Evolutionary conservation across 2,329 filamentous ascomycete species (phyloP).

Genomic region (Samsoniella hepiali): DNA sequence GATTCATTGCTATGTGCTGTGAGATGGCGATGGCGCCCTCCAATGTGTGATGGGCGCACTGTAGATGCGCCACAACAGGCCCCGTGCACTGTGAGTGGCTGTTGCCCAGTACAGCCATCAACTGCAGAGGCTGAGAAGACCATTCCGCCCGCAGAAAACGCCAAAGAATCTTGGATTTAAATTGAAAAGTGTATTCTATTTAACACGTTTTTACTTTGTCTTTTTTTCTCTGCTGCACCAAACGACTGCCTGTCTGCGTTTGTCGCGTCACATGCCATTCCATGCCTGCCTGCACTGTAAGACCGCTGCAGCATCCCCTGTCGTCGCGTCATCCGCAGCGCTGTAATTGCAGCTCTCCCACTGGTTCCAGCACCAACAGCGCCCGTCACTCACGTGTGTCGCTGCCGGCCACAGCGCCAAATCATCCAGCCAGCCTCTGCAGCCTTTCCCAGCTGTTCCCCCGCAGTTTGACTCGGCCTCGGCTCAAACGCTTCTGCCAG

Average conservation of each 20-base stretch:
- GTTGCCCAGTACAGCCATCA: too few relatives aligned
- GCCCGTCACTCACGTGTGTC: conserved; percentile 5
- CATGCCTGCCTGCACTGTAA: too few relatives aligned
- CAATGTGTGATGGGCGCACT: too few relatives aligned
- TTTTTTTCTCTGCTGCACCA: not conserved
- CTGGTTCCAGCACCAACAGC: not conserved
- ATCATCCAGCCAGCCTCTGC: not conserved
- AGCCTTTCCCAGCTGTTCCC: not conserved
- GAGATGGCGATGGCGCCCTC: not conserved
- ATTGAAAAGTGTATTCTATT: too few relatives aligned
- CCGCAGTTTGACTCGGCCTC: conserved; percentile 8
- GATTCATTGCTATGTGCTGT: too few relatives aligned
- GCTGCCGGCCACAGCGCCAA: not conserved
- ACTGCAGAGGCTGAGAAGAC: too few relatives aligned
- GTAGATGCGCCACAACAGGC: not conserved
- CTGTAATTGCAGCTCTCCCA: not conserved
- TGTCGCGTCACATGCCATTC: not conserved
- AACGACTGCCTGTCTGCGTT: not conserved
- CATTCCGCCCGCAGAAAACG: too few relatives aligned
- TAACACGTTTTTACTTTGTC: too few relatives aligned
- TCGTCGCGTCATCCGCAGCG: not conserved
- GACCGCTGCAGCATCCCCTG: too few relatives aligned
- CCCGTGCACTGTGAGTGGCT: too few relatives aligned
- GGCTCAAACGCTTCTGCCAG: conserved; percentile 5
- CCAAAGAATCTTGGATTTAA: too few relatives aligned